Conservation (phyloP, 176 grass and related monocot genomes). For the Zoysia pacifica region DNA sequence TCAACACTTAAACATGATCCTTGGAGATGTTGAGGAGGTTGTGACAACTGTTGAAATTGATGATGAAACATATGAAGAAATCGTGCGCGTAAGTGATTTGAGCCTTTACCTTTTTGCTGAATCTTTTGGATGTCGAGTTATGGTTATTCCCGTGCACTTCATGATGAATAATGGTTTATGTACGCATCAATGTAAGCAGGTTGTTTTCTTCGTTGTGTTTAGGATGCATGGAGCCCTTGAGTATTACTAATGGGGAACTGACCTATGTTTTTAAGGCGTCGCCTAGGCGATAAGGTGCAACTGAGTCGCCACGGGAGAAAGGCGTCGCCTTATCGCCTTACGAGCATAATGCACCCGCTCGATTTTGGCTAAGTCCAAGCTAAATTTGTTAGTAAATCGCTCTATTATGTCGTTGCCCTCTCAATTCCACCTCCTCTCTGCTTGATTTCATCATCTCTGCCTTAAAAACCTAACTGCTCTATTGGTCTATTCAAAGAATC, state of each 20-base stretch:
- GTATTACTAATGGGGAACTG: neutral
- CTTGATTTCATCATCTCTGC: too few species aligned
- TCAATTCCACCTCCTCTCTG: too few species aligned
- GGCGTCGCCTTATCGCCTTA: too few species aligned
- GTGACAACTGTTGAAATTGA: slow-evolving; percentile 93
- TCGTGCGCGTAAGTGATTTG: slow-evolving; percentile 69
- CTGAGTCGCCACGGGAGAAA: too few species aligned
- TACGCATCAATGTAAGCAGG: neutral
- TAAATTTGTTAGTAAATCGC: too few species aligned
- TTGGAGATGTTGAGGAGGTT: slow-evolving; percentile 98
- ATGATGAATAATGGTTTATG: neutral
- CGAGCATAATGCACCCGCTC: too few species aligned
- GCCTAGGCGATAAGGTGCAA: too few species aligned
- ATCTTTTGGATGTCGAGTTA: neutral
- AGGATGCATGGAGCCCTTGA: neutral
- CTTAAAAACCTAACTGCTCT: too few species aligned
- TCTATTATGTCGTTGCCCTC: too few species aligned
- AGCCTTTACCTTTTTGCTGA: neutral
- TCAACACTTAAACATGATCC: slow-evolving; percentile 99
- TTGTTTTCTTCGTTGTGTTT: neutral
- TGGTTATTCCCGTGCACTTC: neutral
- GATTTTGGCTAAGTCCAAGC: too few species aligned
- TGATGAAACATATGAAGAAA: slow-evolving; percentile 99
- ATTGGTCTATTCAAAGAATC: too few species aligned
- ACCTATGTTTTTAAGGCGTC: too few species aligned